Base-by-base conservation (phyloP, 352 stramenopile species). In the Peronosclerospora sorghi region DNA sequence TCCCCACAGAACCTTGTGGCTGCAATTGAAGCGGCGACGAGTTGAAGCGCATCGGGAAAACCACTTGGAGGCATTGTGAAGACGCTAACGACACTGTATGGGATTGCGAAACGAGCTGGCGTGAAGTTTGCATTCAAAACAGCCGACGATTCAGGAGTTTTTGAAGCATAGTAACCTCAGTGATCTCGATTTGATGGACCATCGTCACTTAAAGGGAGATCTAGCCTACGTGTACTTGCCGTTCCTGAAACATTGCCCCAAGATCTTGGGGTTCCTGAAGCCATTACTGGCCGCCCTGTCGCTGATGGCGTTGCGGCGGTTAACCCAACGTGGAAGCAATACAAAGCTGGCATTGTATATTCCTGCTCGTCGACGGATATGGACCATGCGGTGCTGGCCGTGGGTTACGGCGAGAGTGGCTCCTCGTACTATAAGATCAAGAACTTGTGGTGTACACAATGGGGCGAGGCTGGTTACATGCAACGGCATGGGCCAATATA, bases 281-380 rank as follows among this genome's bases (percentile, higher is more conserved):
- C 96, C 19, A 52, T 98, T 28, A 70, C 68, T 17, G 66, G 86
- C 36, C 89, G 86, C 46, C 96, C 96, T 0, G 94, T 98, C 10
- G 86, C 81, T 8, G 84, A 98, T 14, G 94, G 86, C 3, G 95
- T 98, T 32, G 85, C 97, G 24, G 95, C 95, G 0, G 85, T 94
- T 55, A 93, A 97, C 62, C 75, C 73, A 40, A 85, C 79, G 19
- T 98, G 97, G 73, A 96, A 98, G 77, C 96, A 98, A 55, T 99
- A 99, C 90, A 91, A 80, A 37, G 51, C 65, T 20, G 96, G 96
- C 23, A 86, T 99, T 1, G 62, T 97, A 41, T 65, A 60, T 18
- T 68, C 54, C 8, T 86, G 68, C 41, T 78, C 64, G 43, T 93
- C 83, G 41, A 62, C 77, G n/a, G 63, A 94, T 23, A 83, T 98